Evolutionary conservation across 2,329 filamentous ascomycete species (phyloP).

Genomic region (Neophaeococcomyces mojaviensis): DNA sequence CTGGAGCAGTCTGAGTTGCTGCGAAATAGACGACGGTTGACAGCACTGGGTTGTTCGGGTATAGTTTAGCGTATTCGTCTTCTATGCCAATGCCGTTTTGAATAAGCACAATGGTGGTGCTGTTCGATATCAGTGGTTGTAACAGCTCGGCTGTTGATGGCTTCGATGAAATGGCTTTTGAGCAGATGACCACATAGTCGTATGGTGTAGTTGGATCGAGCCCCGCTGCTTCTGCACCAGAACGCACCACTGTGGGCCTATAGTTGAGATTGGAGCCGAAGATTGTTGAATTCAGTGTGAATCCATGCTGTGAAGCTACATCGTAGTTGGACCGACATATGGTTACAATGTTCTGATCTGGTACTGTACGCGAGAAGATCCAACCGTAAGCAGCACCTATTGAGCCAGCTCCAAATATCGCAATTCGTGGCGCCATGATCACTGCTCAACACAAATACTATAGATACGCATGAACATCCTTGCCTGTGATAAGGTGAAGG

Average conservation of each 20-base stretch:
- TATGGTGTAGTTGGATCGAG: conserved; percentile 24
- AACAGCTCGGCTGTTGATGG: conserved; percentile 31
- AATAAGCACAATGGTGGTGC: conserved; percentile 50
- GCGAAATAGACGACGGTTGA: conserved; percentile 51
- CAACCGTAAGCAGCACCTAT: conserved; percentile 28
- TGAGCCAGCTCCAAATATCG: conserved; percentile 29
- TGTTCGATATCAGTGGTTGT: conserved; percentile 30
- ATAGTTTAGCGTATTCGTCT: conserved; percentile 39
- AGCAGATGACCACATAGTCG: conserved; percentile 43
- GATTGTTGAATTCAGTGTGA: conserved; percentile 24
- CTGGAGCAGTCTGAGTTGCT: conserved; percentile 45
- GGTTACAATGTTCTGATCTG: conserved; percentile 23
- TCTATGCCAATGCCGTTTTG: conserved; percentile 59
- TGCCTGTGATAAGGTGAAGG: too few relatives aligned
- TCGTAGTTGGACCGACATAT: conserved; percentile 31
- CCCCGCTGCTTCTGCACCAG: conserved; percentile 19
- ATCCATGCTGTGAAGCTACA: conserved; percentile 22
- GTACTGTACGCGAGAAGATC: conserved; percentile 24
- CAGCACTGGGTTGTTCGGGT: conserved; percentile 47
- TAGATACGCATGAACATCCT: too few relatives aligned
- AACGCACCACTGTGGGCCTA: conserved; percentile 20
- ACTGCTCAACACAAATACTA: too few relatives aligned
- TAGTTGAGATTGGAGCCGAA: conserved; percentile 23
- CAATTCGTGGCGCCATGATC: conserved; percentile 23
- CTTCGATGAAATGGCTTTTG: conserved; percentile 38